phyloP scores from a whole-genome alignment of 805 yeast species.

The Candida adriatica region DNA sequence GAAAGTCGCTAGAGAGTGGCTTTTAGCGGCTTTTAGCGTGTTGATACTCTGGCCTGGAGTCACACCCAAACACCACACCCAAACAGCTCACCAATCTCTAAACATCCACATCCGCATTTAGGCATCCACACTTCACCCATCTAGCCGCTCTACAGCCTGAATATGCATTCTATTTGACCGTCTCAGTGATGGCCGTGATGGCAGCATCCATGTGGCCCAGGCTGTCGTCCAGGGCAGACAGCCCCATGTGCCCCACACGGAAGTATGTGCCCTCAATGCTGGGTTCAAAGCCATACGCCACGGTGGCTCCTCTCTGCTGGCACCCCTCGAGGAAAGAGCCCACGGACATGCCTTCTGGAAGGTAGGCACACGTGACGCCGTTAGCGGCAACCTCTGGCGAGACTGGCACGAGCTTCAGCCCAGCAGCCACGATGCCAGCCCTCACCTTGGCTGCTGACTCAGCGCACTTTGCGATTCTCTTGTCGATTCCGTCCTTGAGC shows the following conservation, averaged over 20 bases:
- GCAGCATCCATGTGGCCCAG: conserved; percentile 1
- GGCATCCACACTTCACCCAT: no score
- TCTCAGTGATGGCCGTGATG: neutral
- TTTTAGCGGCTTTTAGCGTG: no score
- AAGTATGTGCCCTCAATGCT: neutral
- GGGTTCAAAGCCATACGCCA: neutral
- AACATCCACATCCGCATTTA: no score
- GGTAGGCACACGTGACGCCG: neutral
- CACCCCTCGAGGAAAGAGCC: neutral
- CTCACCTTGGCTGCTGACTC: neutral
- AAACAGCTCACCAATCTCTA: no score
- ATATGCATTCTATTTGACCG: no score
- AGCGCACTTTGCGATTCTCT: neutral
- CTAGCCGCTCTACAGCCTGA: no score
- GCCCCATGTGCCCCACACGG: neutral
- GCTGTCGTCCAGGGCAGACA: neutral
- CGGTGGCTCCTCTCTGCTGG: neutral
- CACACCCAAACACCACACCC: no score
- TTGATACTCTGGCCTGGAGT: no score
- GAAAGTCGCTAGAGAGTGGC: no score
- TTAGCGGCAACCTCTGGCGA: neutral
- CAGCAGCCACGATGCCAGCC: neutral
- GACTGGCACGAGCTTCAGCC: neutral
- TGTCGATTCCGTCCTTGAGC: neutral
- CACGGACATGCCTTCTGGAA: neutral